Base-by-base conservation (phyloP, 192 early-diverging fungal species). In the Linnemannia hyalina region DNA sequence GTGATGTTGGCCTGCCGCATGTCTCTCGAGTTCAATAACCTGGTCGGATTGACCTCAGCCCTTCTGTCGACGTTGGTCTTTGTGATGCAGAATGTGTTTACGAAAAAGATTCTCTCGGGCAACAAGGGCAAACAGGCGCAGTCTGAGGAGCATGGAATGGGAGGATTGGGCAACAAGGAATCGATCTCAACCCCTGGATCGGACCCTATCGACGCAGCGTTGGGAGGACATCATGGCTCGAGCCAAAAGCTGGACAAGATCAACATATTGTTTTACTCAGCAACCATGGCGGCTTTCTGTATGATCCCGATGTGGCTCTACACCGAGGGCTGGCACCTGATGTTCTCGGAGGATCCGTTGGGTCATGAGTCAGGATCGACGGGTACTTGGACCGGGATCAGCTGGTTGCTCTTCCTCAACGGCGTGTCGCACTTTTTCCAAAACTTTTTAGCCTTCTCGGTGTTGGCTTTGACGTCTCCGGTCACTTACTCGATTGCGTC, bases 401-500 rank as follows among this genome's bases (percentile, higher is more conserved):
- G 75, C 18, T 89, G 78, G 81, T 88, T 94, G 57, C 93, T 97
- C 76, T 80, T 96, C 70, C 77, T 96, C 18, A 97, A 98, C 89
- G 95, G 96, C 2, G 80, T 93, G 1, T 92, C 92, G 9, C 94
- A 98, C 86, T 98, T 97, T 85, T 90, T 89, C 26, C 97, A 98
- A 88, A 95, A 91, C 75, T 89, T 94, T 69, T 91, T 97, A 68
- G 96, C 96, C 4, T 96, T 98, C 84, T 93, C 91, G 32, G 91
- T 97, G 32, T 89, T 97, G 32, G 89, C 93, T 11, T 82, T 94
- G 69, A 95, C 96, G 1, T 94, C 93, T 0, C 95, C 97, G 3
- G 95, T 98, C 54, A 97, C 96, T 1, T 98, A 97, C 83, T 95
- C 94, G 15, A 95, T 98, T 44, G 93, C 95, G 4, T 95, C 94